phyloP scores from a whole-genome alignment of 495 filamentous ascomycete species.

The Cairneyella variabilis region DNA sequence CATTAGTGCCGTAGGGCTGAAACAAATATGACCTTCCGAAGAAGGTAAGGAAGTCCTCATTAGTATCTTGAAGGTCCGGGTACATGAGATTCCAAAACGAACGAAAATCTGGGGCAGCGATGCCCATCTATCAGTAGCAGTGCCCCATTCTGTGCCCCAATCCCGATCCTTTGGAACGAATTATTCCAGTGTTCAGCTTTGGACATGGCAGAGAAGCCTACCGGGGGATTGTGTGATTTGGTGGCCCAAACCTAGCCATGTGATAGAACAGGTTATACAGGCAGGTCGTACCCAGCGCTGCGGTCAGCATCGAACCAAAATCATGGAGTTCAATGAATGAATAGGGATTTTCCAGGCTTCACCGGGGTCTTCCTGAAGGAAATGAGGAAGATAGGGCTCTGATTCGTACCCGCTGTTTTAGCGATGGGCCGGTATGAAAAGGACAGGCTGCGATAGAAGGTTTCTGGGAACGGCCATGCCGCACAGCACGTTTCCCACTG shows the following conservation, averaged over 20 bases:
- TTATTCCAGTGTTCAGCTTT: background rate
- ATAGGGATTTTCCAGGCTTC: constrained; percentile 9
- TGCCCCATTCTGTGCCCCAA: too few species aligned
- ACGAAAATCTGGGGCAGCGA: too few species aligned
- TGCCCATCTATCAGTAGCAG: too few species aligned
- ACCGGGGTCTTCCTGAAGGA: background rate
- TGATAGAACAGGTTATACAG: background rate
- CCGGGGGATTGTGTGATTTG: background rate
- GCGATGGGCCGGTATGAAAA: background rate
- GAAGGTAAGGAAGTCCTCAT: too few species aligned
- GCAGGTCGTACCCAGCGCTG: background rate
- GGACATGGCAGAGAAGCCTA: background rate
- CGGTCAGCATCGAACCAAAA: constrained; percentile 11
- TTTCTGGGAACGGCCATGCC: background rate
- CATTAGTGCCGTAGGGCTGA: background rate
- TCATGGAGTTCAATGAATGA: background rate
- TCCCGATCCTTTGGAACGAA: too few species aligned
- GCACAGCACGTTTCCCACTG: too few species aligned
- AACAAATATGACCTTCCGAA: too few species aligned
- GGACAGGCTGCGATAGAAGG: background rate
- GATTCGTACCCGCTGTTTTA: background rate
- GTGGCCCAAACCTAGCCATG: background rate
- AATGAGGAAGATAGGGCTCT: background rate
- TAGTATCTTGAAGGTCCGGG: too few species aligned
- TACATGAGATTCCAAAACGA: too few species aligned